These are phyloP conservation scores for Neofusicoccum parvum DNA, from an alignment of 2,329 filamentous ascomycete species.

Conservation along the genomic window DNA sequence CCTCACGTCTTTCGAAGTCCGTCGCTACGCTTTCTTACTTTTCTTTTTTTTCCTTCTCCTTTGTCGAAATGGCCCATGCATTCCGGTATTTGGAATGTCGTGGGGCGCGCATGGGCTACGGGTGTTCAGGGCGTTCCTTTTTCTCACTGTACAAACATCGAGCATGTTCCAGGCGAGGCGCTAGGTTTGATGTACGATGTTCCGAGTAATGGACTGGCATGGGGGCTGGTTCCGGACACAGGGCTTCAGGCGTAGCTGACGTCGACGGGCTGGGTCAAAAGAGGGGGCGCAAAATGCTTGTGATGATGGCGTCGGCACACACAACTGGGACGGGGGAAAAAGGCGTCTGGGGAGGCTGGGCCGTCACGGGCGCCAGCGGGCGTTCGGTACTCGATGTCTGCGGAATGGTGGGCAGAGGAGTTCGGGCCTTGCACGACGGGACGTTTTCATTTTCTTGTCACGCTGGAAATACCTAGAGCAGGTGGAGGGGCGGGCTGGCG, in stretches of 20 bases:
- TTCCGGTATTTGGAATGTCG: constrained; percentile 14
- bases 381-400: constrained; percentile 4
- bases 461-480: constrained; percentile 19
- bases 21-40: not conserved
- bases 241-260: constrained; percentile 7
- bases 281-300: not conserved
- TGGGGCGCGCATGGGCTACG: constrained; percentile 15
- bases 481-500: constrained; percentile 13
- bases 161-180: constrained; percentile 20
- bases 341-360: constrained; percentile 8
- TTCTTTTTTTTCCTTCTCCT: not conserved
- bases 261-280: constrained; percentile 3
- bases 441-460: constrained; percentile 21
- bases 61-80: constrained; percentile 2
- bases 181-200: constrained; percentile 18
- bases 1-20: constrained; percentile 8
- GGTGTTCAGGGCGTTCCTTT: constrained; percentile 19
- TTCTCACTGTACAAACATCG: constrained; percentile 21
- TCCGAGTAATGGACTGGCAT: constrained; percentile 19
- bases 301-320: constrained; percentile 10
- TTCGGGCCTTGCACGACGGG: constrained; percentile 19
- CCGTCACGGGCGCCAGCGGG: not conserved
- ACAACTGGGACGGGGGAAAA: constrained; percentile 2
- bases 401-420: constrained; percentile 10
- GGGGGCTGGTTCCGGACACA: constrained; percentile 18